Conservation (phyloP, 2,329 filamentous ascomycete species). For the Epicoccum sorghinum region DNA sequence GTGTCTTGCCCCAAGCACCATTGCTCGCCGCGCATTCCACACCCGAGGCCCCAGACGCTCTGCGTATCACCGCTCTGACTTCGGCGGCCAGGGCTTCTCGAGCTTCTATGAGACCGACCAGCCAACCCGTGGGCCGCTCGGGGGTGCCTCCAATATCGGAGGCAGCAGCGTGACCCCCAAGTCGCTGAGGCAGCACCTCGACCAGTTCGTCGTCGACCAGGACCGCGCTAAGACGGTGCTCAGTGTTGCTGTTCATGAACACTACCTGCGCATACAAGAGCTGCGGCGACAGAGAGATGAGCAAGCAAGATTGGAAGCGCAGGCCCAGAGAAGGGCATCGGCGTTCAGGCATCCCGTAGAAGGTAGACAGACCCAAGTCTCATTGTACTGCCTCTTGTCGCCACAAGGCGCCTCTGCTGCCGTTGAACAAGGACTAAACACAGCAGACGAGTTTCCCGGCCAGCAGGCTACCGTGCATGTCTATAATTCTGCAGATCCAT, state of each 20-base stretch:
- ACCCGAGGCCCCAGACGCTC: slow-evolving; percentile 46
- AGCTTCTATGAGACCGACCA: slow-evolving; percentile 67
- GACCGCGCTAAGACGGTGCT: slow-evolving; percentile 93
- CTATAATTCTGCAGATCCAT: slow-evolving; percentile 20
- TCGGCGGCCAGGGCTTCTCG: slow-evolving; percentile 67
- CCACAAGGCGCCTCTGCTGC: slow-evolving; percentile 15
- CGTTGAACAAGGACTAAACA: slow-evolving; percentile 31
- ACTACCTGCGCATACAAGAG: slow-evolving; percentile 87
- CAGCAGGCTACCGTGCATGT: slow-evolving; percentile 61
- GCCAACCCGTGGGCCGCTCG: slow-evolving; percentile 68
- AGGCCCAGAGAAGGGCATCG: slow-evolving; percentile 73
- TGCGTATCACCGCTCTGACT: slow-evolving; percentile 66
- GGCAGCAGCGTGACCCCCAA: slow-evolving; percentile 66
- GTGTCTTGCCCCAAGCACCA: slow-evolving; percentile 46
- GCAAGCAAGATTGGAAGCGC: slow-evolving; percentile 73
- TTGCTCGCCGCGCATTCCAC: slow-evolving; percentile 42
- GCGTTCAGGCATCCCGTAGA: slow-evolving; percentile 76
- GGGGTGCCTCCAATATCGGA: slow-evolving; percentile 63
- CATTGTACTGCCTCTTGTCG: slow-evolving; percentile 8
- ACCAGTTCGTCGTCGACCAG: slow-evolving; percentile 96
- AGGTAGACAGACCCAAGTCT: slow-evolving; percentile 58
- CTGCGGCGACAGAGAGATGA: slow-evolving; percentile 78
- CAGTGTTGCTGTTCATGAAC: slow-evolving; percentile 92
- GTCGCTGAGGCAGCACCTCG: slow-evolving; percentile 83
- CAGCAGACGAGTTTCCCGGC: slow-evolving; percentile 66